Evolutionary conservation across 2,329 filamentous ascomycete species (phyloP).

Genomic region (Ophiocordyceps camponoti-saundersi): DNA sequence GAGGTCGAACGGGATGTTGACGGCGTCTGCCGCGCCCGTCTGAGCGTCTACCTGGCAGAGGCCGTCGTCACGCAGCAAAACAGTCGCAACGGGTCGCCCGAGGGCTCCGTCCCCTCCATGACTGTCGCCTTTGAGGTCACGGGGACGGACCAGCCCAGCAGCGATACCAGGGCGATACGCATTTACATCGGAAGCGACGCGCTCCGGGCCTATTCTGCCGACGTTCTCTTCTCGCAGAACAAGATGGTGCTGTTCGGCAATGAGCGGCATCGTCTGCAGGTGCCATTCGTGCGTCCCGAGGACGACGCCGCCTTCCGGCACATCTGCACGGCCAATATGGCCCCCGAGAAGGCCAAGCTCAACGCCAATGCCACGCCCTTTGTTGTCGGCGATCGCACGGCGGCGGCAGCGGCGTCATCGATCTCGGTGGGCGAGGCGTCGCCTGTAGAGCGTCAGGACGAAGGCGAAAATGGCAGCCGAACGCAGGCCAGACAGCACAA

Average conservation of each 20-base stretch:
- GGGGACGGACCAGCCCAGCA: constrained; percentile 30
- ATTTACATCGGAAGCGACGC: constrained; percentile 85
- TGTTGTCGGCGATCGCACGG: too few relatives aligned
- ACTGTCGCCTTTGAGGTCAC: constrained; percentile 62
- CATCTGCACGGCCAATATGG: constrained; percentile 45
- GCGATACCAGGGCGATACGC: constrained; percentile 50
- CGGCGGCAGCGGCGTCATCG: constrained; percentile 7
- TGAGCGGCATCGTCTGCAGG: constrained; percentile 70
- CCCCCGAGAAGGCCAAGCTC: constrained; percentile 37
- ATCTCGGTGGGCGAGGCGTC: neutral
- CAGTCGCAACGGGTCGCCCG: constrained; percentile 55
- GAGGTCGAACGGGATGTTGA: constrained; percentile 49
- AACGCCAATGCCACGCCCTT: constrained; percentile 34
- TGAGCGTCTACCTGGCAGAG: constrained; percentile 81
- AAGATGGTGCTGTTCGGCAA: constrained; percentile 75
- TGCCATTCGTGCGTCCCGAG: constrained; percentile 86
- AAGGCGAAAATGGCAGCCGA: constrained; percentile 17
- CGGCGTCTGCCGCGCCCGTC: constrained; percentile 49
- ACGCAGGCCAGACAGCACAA: constrained; percentile 15
- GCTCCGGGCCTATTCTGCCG: constrained; percentile 70
- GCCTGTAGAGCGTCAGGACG: constrained; percentile 6
- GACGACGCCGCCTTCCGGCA: constrained; percentile 67
- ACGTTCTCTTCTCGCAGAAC: constrained; percentile 84
- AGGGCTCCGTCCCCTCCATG: constrained; percentile 56
- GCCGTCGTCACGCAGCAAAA: constrained; percentile 66